These are phyloP conservation scores for Neoboletus subvelutipes DNA, from an alignment of 768 basidiomycete genomes.

Conservation along the genomic window DNA sequence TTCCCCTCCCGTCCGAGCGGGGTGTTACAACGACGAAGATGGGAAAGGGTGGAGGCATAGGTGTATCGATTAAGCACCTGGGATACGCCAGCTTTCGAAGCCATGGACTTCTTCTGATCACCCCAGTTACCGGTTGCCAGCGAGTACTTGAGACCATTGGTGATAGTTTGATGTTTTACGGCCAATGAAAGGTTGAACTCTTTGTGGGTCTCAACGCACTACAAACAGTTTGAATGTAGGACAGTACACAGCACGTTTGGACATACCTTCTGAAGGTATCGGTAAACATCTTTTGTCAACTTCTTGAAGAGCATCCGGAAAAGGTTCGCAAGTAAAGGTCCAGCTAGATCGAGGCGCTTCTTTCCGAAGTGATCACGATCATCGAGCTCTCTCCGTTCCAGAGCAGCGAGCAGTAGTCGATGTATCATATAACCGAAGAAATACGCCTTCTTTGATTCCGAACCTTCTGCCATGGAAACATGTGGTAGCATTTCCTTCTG, in stretches of 20 bases:
- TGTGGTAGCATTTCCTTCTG: conserved; percentile 99
- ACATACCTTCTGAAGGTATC: conserved; percentile 91
- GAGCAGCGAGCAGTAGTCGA: conserved; percentile 86
- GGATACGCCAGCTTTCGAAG: conserved; percentile 96
- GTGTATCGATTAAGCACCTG: conserved; percentile 99
- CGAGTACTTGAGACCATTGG: conserved; percentile 97
- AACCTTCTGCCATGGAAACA: conserved; percentile 93
- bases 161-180: conserved; percentile 96
- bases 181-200: conserved; percentile 90
- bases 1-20: conserved; percentile 98
- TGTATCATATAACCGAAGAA: conserved; percentile 99
- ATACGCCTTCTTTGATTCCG: conserved; percentile 97
- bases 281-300: conserved; percentile 94
- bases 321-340: conserved; percentile 91
- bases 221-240: conserved; percentile 9
- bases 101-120: conserved; percentile 98
- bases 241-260: not conserved
- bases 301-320: conserved; percentile 98
- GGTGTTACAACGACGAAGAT: conserved; percentile 96
- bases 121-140: conserved; percentile 99
- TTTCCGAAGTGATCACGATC: conserved; percentile 99
- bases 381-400: conserved; percentile 93
- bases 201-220: conserved; percentile 97
- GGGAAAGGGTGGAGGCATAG: conserved; percentile 96
- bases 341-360: conserved; percentile 94